Evolutionary conservation across 352 stramenopile genomes (phyloP).

Genomic region (Phytopythium delawarense): DNA sequence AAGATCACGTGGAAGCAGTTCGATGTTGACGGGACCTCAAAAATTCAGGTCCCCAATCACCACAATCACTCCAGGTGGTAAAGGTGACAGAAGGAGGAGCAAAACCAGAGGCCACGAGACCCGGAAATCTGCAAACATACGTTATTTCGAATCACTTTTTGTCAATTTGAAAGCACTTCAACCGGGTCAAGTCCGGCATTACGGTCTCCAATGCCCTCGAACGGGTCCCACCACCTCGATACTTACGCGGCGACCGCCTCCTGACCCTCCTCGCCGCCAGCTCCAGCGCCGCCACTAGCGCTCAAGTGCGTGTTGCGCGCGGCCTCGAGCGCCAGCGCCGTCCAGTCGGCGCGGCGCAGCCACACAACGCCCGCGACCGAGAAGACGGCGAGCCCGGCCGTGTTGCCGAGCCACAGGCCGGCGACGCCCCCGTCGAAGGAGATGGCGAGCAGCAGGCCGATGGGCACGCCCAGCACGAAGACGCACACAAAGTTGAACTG

Average conservation of each 20-base stretch:
- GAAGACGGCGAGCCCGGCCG: constrained; percentile 24
- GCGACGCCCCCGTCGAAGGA: constrained; percentile 13
- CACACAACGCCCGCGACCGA: constrained; percentile 17
- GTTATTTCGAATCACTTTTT: no score
- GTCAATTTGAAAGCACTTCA: no score
- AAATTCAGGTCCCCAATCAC: not conserved
- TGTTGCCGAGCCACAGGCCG: constrained; percentile 37
- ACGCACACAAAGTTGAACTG: constrained; percentile 31
- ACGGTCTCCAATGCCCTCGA: no score
- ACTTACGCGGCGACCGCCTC: not conserved
- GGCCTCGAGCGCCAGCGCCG: constrained; percentile 23
- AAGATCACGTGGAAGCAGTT: constrained; percentile 2
- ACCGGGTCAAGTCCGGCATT: no score
- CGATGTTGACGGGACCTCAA: not conserved
- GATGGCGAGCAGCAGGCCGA: constrained; percentile 21
- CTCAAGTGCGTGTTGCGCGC: constrained; percentile 23
- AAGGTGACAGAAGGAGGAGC: no score
- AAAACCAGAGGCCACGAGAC: no score
- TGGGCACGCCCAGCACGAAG: constrained; percentile 25
- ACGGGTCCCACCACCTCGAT: no score
- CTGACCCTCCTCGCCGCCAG: not conserved
- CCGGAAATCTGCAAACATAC: not conserved
- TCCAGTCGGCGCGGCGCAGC: constrained; percentile 32
- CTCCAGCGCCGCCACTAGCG: not conserved
- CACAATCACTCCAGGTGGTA: not conserved